Base-by-base conservation (phyloP, 2,329 filamentous ascomycete genomes). In the Paramyrothecium roridum region DNA sequence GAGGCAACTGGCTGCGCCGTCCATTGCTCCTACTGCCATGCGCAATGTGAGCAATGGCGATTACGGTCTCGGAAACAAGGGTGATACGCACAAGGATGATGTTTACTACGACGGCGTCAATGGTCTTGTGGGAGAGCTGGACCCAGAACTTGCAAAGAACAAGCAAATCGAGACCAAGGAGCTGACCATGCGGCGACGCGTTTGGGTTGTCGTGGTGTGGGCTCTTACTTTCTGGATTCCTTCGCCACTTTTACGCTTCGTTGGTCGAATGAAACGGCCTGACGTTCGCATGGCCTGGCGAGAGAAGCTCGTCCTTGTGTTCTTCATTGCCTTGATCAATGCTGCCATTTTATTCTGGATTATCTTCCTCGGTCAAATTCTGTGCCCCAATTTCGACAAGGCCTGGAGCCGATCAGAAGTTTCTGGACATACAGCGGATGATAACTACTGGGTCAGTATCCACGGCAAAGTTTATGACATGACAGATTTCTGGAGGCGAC, bases 231-330 rank as follows among this genome's bases (percentile, higher is more conserved):
- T 91, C 70, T 98, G 90, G 89, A 95, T 97, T 61, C 95, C 95
- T 0, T 98, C 93, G 0, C 89, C 91, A 50, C 61, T 90, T 2
- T 84, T 99, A 17, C 83, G 83, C n/a, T 88, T 81, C 57, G 67
- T 98, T 56, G 95, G 95, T 33, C 90, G 93, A 21, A 99, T 99
- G 95, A 96, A 96, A 75, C 87, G 95, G 54, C 95, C 93, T 2
- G 95, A 99, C 74, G 91, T 99, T 10, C 90, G 95, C 23, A 90
- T 97, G 85, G 95, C 95, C 0, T 99, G 95, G 95, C 85, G 95
- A 72, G 95, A 99, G 68, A 99, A 99, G 74, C 52, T 99, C 12
- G 88, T 95, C 0, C 78, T 99, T 12, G 86, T 93, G 49, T 78
- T 90, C 56, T 65, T 96, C 52, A 98, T 99, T 63, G 69, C 90